Percentiles rank a stretch among this genome's conserved stretches.
Evolutionary conservation across 352 stramenopile species (phyloP).

Genomic region (Phytophthora meadii): DNA sequence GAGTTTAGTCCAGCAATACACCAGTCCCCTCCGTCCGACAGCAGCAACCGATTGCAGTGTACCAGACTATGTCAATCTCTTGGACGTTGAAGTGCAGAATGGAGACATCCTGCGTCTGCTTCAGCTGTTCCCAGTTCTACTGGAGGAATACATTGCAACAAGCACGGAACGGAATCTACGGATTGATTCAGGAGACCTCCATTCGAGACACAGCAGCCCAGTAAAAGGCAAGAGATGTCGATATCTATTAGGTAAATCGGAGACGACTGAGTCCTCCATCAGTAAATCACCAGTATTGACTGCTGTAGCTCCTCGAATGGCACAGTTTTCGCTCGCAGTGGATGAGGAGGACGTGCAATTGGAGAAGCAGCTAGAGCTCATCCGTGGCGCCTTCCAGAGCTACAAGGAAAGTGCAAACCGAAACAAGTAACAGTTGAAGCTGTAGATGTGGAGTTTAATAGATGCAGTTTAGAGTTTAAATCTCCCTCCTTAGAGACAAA

Average conservation of each 20-base stretch:
- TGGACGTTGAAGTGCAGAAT: constrained; percentile 28
- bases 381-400: constrained; percentile 44
- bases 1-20: constrained; percentile 33
- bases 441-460: not conserved
- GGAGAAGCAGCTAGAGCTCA: constrained; percentile 46
- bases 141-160: constrained; percentile 51
- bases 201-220: constrained; percentile 2
- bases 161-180: not conserved
- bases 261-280: no score
- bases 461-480: not conserved
- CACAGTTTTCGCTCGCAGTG: not conserved
- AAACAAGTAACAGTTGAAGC: not conserved
- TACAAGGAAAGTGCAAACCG: constrained; percentile 17
- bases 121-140: constrained; percentile 54
- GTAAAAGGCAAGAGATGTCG: not conserved
- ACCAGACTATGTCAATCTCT: constrained; percentile 23
- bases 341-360: constrained; percentile 27
- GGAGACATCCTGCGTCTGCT: constrained; percentile 55
- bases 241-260: not conserved
- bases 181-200: not conserved
- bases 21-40: constrained; percentile 11
- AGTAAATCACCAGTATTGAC: constrained; percentile 1
- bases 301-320: not conserved
- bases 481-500: not conserved
- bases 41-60: constrained; percentile 22